These are phyloP conservation scores for Penicillium daleae DNA, from an alignment of 495 filamentous ascomycete species.

Conservation along the genomic window DNA sequence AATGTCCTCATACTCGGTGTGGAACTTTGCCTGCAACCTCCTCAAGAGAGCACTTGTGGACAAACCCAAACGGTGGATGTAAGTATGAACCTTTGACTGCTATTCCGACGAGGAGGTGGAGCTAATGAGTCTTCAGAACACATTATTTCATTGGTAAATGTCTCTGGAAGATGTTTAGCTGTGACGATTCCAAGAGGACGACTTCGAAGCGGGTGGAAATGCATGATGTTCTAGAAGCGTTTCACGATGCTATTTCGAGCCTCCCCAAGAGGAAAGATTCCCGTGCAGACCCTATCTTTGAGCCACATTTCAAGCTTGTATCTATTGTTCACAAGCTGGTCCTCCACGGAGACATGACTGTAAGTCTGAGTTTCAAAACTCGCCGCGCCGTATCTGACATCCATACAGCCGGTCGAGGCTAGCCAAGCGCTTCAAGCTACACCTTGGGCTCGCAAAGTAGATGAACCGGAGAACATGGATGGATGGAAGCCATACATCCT, in stretches of 20 bases:
- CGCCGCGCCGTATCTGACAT: slow-evolving; percentile 14
- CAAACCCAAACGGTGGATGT: slow-evolving; percentile 85
- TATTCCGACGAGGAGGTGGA: neutral
- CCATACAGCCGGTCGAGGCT: slow-evolving; percentile 48
- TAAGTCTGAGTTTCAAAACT: slow-evolving; percentile 23
- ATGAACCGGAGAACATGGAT: slow-evolving; percentile 54
- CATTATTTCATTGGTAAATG: slow-evolving; percentile 93
- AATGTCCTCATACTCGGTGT: slow-evolving; percentile 74
- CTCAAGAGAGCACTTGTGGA: slow-evolving; percentile 74
- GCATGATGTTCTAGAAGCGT: slow-evolving; percentile 66
- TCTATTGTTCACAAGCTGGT: slow-evolving; percentile 87
- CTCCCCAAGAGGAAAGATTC: slow-evolving; percentile 82
- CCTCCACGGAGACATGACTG: slow-evolving; percentile 34
- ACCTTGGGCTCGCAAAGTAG: slow-evolving; percentile 58
- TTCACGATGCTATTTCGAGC: slow-evolving; percentile 73
- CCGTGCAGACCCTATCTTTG: slow-evolving; percentile 80
- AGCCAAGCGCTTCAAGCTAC: slow-evolving; percentile 58
- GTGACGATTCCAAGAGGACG: slow-evolving; percentile 52
- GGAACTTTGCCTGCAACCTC: slow-evolving; percentile 83
- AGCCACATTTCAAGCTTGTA: slow-evolving; percentile 95
- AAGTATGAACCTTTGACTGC: slow-evolving; percentile 35
- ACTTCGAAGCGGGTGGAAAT: slow-evolving; percentile 52
- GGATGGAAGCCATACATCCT: slow-evolving; percentile 79
- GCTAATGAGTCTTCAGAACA: slow-evolving; percentile 53
- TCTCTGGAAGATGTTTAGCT: slow-evolving; percentile 90